A percentile compares a stretch with the other conserved stretches of the same genome.
Conservation (phyloP, 768 basidiomycete species). For the Lactarius evosmus region DNA sequence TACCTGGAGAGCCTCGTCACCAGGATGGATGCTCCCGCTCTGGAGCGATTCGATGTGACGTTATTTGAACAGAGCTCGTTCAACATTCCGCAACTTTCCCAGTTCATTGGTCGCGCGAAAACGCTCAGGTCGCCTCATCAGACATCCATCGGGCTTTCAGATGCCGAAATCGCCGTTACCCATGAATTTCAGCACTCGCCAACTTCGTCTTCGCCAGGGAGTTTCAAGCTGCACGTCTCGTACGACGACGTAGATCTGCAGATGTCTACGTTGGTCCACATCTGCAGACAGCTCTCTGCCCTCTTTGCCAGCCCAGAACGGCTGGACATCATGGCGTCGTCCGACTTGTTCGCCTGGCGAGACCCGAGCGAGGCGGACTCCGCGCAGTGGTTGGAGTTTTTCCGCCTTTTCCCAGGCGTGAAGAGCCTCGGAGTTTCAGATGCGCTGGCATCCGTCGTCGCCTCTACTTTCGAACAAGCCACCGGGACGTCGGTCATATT, state of each 20-base stretch:
- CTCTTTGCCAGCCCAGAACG: neutral
- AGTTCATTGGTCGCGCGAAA: neutral
- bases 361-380: neutral
- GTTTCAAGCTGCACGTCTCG: neutral
- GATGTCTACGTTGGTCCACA: neutral
- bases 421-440: neutral
- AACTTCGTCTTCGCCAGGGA: neutral
- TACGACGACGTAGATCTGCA: neutral
- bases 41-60: neutral
- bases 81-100: neutral
- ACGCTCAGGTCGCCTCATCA: neutral
- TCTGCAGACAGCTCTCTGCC: neutral
- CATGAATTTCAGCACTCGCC: neutral
- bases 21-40: neutral
- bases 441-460: neutral
- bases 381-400: conserved; percentile 4
- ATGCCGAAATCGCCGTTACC: neutral
- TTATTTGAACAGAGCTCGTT: neutral
- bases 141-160: neutral
- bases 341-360: neutral
- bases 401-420: neutral
- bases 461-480: neutral
- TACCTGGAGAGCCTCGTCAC: neutral
- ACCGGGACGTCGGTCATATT: neutral
- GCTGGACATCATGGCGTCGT: neutral